Base-by-base conservation (phyloP, 805 yeast genomes). In the Cephaloascus albidus region DNA sequence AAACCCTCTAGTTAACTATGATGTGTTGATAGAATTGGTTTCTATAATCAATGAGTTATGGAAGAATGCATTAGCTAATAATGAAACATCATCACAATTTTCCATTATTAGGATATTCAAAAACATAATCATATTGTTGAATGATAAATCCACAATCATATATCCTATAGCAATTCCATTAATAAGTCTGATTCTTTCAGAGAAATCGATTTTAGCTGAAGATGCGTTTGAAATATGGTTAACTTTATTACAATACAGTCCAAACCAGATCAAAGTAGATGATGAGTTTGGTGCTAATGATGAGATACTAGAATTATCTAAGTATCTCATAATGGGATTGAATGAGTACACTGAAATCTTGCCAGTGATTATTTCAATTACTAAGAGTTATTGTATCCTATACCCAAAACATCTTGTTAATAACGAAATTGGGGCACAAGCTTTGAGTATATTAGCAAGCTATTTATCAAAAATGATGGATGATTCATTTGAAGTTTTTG, bases 181-280 rank as follows among this genome's bases (percentile, higher is more conserved):
- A 42, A 68, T 88, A 19, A 60, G 63, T 10, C 58, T 65, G 5
- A 73, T 82, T 36, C 81, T 93, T 50, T 78, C 85, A 46, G 71
- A 79, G 1, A 63, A 65, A 17, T 73, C 87, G 1, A 63, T 85
- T 39, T 56, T 89, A 8, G 70, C 81, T 16, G 97, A 89, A 53
- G 97, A 89, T 60, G 96, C 94, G 0, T 78, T 75, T 52, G 95
- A 86, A 41, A 63, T 89, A 33, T 87, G 96, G 95, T 64, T 73
- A n/a, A 67, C 81, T 1, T 55, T 84, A 2, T 54, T 87, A 38
- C 84, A 76, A 45, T 77, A 78, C 44, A 72, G 73, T 39, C 85
- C 90, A 1, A 32, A 47, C n/a, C 38, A 44, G 3, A 46, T 36
- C 20, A 42, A 3, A 37, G 15, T 14, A 10, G 16, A 8, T n/a